Evolutionary conservation across 257 asterid species (phyloP).

Genomic region (Fraxinus americana): DNA sequence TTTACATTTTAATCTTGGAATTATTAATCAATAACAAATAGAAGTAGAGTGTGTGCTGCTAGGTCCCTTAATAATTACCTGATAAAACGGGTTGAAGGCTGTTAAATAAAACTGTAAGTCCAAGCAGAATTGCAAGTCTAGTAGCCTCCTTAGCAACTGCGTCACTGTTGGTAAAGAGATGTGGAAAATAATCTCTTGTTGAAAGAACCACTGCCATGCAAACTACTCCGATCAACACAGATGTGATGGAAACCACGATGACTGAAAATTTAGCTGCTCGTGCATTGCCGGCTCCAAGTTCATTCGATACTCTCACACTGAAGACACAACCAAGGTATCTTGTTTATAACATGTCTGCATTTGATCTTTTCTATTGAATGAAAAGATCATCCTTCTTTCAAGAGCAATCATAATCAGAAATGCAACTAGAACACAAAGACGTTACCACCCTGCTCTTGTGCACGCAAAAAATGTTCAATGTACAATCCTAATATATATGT

Average conservation of each 20-base stretch:
- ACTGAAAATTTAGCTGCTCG: constrained; percentile 73
- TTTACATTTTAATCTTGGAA: background rate
- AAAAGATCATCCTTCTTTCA: background rate
- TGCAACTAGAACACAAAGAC: background rate
- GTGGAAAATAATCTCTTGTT: constrained; percentile 56
- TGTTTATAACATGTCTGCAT: background rate
- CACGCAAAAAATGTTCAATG: background rate
- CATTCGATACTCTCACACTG: constrained; percentile 89
- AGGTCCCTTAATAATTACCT: constrained; percentile 39
- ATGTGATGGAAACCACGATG: constrained; percentile 65
- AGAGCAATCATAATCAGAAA: background rate
- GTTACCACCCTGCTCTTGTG: background rate
- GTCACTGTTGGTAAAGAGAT: constrained; percentile 64
- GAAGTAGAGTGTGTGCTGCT: background rate
- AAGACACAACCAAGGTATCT: background rate
- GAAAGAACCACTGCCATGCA: constrained; percentile 48
- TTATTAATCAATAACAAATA: background rate
- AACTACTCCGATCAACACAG: constrained; percentile 50
- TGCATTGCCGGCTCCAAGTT: constrained; percentile 82
- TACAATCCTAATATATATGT: background rate
- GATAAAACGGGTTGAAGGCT: constrained; percentile 89
- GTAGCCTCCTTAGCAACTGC: constrained; percentile 74
- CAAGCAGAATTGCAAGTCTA: constrained; percentile 59
- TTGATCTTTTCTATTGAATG: background rate
- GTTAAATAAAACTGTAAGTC: constrained; percentile 56